phyloP scores from a whole-genome alignment of 2,329 filamentous ascomycete species.

The Grosmannia huntii region DNA sequence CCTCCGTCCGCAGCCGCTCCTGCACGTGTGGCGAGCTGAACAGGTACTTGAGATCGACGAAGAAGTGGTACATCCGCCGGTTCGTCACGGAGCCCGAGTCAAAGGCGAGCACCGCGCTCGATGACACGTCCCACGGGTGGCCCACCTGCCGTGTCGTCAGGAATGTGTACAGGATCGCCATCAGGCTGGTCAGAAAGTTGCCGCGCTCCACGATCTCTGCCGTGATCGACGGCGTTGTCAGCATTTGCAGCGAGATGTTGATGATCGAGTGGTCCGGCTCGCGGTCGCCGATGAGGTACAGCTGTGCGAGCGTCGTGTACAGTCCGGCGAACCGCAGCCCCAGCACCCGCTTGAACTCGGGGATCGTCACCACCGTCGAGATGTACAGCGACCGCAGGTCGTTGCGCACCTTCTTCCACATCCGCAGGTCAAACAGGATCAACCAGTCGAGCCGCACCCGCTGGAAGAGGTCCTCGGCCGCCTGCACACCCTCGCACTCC shows the following conservation, averaged over 20 bases:
- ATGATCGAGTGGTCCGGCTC: constrained; percentile 98
- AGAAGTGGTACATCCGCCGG: constrained; percentile 93
- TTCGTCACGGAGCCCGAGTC: constrained; percentile 94
- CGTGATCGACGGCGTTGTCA: constrained; percentile 93
- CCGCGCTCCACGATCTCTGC: constrained; percentile 88
- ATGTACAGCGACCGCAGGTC: constrained; percentile 90
- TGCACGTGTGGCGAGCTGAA: constrained; percentile 83
- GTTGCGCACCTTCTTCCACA: constrained; percentile 94
- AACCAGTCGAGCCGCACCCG: constrained; percentile 87
- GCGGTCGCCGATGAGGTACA: constrained; percentile 90
- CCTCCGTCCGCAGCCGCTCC: constrained; percentile 67
- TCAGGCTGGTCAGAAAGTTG: constrained; percentile 88
- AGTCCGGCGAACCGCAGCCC: constrained; percentile 88
- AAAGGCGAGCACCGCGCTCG: constrained; percentile 77
- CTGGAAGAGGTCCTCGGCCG: constrained; percentile 78
- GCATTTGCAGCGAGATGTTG: constrained; percentile 89
- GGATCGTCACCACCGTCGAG: constrained; percentile 87
- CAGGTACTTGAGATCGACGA: constrained; percentile 83
- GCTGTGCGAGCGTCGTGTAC: constrained; percentile 83
- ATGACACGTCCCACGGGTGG: constrained; percentile 79
- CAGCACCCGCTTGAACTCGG: constrained; percentile 88
- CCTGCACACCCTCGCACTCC: constrained; percentile 47
- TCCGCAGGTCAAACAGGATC: constrained; percentile 81
- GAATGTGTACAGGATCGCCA: constrained; percentile 96
- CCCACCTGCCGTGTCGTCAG: constrained; percentile 91